A percentile compares a stretch with the other conserved stretches of the same genome.
Conservation (phyloP, 1,284 basidiomycete species). For the Boletellus sp. region DNA sequence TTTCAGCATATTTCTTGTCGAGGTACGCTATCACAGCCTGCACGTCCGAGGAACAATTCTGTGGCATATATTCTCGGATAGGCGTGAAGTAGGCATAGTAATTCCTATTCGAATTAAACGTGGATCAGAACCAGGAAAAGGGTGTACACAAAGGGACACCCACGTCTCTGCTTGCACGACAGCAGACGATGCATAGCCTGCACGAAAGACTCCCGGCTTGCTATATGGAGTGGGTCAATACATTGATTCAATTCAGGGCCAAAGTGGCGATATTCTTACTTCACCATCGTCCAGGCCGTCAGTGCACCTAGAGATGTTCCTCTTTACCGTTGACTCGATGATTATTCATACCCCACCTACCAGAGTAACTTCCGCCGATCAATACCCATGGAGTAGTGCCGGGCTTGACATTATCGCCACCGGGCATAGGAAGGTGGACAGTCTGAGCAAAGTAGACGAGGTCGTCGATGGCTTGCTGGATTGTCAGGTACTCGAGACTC, state of each 20-base stretch:
- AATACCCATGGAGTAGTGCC: constrained; percentile 64
- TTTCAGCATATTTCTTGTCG: constrained; percentile 51
- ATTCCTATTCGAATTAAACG: constrained; percentile 37
- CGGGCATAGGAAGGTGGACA: constrained; percentile 63
- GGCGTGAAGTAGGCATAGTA: constrained; percentile 74
- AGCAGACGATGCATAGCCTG: constrained; percentile 68
- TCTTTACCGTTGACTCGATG: not conserved
- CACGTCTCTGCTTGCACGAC: constrained; percentile 68
- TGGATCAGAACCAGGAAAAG: not conserved
- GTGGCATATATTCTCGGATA: constrained; percentile 63
- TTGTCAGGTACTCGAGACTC: constrained; percentile 57
- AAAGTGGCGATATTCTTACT: constrained; percentile 31
- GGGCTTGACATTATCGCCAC: constrained; percentile 55
- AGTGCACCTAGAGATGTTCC: constrained; percentile 41
- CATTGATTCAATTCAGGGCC: constrained; percentile 30
- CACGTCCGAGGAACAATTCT: constrained; percentile 71
- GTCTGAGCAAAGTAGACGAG: constrained; percentile 67
- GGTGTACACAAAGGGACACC: not conserved
- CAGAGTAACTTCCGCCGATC: constrained; percentile 69
- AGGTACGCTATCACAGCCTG: constrained; percentile 60
- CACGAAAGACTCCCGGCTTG: constrained; percentile 62
- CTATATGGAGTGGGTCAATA: constrained; percentile 43
- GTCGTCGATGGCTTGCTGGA: constrained; percentile 72
- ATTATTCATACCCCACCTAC: constrained; percentile 22
- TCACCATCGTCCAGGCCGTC: constrained; percentile 68